phyloP scores from a whole-genome alignment of 1,284 basidiomycete species.

The Marasmius oreades region DNA sequence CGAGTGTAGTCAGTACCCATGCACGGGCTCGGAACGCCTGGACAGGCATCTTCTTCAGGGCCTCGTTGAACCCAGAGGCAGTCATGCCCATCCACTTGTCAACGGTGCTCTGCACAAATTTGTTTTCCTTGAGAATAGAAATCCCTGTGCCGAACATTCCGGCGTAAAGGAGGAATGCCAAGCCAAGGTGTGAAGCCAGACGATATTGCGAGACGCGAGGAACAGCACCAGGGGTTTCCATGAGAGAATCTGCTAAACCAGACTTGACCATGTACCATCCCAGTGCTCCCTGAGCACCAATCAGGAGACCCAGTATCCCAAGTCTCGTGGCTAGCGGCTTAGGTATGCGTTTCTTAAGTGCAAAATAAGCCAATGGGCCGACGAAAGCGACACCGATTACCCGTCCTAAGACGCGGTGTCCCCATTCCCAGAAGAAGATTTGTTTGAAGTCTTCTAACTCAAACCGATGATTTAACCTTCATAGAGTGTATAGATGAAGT shows the following conservation, averaged over 20 bases:
- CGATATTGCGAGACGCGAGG: constrained; percentile 97
- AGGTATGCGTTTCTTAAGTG: constrained; percentile 64
- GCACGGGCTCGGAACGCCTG: constrained; percentile 59
- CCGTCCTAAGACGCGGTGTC: constrained; percentile 91
- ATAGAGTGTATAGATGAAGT: constrained; percentile 1
- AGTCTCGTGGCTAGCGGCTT: constrained; percentile 62
- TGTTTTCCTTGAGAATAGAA: constrained; percentile 78
- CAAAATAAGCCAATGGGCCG: constrained; percentile 79
- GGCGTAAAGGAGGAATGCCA: constrained; percentile 87
- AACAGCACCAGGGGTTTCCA: constrained; percentile 79
- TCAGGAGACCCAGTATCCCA: constrained; percentile 69
- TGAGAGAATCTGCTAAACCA: constrained; percentile 81
- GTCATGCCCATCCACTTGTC: constrained; percentile 41
- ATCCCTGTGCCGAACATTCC: constrained; percentile 90
- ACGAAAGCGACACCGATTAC: constrained; percentile 84
- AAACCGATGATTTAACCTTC: constrained; percentile 86
- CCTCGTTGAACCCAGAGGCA: constrained; percentile 25
- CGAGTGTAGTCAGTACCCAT: constrained; percentile 66
- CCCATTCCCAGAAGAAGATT: constrained; percentile 99
- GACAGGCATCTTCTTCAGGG: constrained; percentile 56
- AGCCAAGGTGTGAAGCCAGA: constrained; percentile 89
- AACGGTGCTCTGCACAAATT: constrained; percentile 49
- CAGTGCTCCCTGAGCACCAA: constrained; percentile 88
- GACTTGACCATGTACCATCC: constrained; percentile 99
- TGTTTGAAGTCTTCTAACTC: constrained; percentile 89